Evolutionary conservation across 202 grass and related monocot genomes (phyloP).

Genomic region (Cymbopogon flexuosus): DNA sequence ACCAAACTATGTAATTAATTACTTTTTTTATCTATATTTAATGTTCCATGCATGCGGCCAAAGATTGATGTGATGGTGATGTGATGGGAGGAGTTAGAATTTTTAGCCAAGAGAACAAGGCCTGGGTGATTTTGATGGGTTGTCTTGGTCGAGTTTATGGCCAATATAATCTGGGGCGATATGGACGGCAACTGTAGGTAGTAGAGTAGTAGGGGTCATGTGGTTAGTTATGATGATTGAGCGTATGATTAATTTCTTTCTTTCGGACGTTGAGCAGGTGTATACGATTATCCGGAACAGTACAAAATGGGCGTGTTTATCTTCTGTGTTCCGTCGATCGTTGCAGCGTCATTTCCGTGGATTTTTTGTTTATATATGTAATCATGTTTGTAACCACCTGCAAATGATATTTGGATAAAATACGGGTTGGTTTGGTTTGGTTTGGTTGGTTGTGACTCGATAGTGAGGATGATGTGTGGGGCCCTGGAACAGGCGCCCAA

Average conservation of each 20-base stretch:
- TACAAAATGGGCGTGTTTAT: background rate
- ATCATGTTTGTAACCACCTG: background rate
- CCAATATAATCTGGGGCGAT: background rate
- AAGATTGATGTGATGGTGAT: no score
- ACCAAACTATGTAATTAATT: no score
- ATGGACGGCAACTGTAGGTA: constrained; percentile 9
- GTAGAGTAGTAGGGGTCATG: background rate
- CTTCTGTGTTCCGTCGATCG: background rate
- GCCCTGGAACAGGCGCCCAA: background rate
- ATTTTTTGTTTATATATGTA: background rate
- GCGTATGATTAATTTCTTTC: background rate
- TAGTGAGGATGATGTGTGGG: background rate
- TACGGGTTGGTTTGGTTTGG: no score
- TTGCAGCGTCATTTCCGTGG: background rate
- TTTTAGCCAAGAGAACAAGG: no score
- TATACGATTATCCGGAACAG: background rate
- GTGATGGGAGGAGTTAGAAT: no score
- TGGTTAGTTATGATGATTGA: constrained; percentile 30
- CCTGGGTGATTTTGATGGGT: background rate
- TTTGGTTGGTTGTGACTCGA: background rate
- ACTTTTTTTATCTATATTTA: no score
- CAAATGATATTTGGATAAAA: background rate
- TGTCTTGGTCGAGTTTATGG: background rate
- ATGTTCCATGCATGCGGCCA: no score
- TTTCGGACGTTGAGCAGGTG: background rate